Percentiles rank a stretch among this genome's conserved stretches.
phyloP scores from a whole-genome alignment of 768 basidiomycete genomes.

The Mycena belliarum region DNA sequence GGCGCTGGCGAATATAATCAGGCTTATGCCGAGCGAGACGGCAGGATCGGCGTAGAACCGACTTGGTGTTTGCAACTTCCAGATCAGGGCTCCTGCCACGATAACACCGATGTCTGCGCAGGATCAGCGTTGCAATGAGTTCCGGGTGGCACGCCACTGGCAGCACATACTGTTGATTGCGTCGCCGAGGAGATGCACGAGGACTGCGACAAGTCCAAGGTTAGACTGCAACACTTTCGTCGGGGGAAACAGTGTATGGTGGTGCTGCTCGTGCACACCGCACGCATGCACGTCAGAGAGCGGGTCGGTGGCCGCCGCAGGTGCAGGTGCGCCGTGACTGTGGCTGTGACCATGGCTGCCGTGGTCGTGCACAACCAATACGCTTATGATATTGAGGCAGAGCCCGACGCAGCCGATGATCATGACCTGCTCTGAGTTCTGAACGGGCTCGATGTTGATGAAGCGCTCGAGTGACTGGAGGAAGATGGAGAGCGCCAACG shows the following conservation, averaged over 20 bases:
- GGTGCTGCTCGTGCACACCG: constrained; percentile 40
- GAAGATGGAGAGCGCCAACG: constrained; percentile 53
- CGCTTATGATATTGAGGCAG: constrained; percentile 48
- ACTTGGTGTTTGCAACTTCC: constrained; percentile 44
- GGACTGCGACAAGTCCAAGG: constrained; percentile 47
- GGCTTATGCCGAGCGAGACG: constrained; percentile 48
- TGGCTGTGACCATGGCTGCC: constrained; percentile 36
- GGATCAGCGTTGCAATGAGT: not conserved
- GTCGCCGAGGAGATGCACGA: constrained; percentile 54
- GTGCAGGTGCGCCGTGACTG: constrained; percentile 21
- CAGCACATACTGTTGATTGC: constrained; percentile 49
- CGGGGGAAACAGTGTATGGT: constrained; percentile 47
- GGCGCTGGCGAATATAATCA: constrained; percentile 55
- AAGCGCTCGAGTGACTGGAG: constrained; percentile 57
- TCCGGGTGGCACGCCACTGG: not conserved
- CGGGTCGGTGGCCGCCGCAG: constrained; percentile 3
- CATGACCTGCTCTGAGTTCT: constrained; percentile 45
- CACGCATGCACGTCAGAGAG: constrained; percentile 16
- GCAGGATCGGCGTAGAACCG: constrained; percentile 59
- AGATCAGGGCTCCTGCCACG: constrained; percentile 49
- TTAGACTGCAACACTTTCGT: constrained; percentile 36
- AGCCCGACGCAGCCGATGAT: constrained; percentile 52
- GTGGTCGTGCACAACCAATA: constrained; percentile 52
- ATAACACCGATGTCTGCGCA: constrained; percentile 54
- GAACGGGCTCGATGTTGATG: constrained; percentile 44